Evolutionary conservation across 202 grass and related monocot genomes (phyloP).

Genomic region (Carex sylvatica): DNA sequence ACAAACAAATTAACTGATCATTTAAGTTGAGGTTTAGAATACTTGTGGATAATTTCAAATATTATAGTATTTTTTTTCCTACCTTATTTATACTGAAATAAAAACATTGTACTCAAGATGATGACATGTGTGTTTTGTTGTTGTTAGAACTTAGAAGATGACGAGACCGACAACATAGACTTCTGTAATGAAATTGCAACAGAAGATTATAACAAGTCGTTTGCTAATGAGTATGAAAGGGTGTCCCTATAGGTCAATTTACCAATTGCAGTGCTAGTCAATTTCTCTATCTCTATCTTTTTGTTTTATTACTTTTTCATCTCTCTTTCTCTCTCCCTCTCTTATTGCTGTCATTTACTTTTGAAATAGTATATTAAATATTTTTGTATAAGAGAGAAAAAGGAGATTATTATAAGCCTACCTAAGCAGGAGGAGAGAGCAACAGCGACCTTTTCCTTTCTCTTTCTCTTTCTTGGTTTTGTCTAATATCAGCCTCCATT

Average conservation of each 20-base stretch:
- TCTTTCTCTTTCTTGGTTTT: constrained; percentile 34
- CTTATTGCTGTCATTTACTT: constrained; percentile 28
- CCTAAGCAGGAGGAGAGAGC: constrained; percentile 37
- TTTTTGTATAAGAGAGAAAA: constrained; percentile 13
- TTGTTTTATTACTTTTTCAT: constrained; percentile 33
- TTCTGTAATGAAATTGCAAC: background rate
- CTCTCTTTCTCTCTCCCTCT: constrained; percentile 34
- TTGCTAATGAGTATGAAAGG: constrained; percentile 30
- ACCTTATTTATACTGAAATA: background rate
- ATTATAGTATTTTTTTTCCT: background rate
- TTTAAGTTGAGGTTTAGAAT: background rate
- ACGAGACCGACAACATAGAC: background rate
- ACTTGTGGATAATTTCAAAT: background rate
- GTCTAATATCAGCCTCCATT: constrained; percentile 55
- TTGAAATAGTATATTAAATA: constrained; percentile 18
- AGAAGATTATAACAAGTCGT: background rate
- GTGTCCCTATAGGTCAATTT: constrained; percentile 47
- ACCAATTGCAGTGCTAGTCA: constrained; percentile 51
- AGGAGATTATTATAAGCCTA: constrained; percentile 31
- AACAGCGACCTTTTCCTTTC: constrained; percentile 63
- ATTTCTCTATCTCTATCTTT: constrained; percentile 54
- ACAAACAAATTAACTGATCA: background rate
- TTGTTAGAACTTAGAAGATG: background rate
- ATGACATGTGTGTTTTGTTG: background rate
- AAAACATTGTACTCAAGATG: background rate